Conservation (phyloP, 768 basidiomycete species). For the Boletus huronensis region DNA sequence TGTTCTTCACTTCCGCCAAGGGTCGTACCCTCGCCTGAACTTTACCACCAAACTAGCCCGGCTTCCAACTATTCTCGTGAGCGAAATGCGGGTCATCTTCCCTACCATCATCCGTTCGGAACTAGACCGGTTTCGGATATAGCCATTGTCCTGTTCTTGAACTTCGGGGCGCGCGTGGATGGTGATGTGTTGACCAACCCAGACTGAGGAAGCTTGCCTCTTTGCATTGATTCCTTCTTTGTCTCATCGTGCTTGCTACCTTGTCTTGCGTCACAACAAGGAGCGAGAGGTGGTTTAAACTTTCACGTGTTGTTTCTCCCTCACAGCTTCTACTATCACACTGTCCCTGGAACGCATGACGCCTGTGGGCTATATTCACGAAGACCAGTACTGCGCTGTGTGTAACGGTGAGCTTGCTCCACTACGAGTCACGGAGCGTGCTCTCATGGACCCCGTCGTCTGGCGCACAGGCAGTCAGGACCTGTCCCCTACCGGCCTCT, state of each 20-base stretch:
- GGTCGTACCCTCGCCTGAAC: conserved; percentile 11
- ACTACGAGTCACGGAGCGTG: neutral
- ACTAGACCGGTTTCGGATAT: conserved; percentile 38
- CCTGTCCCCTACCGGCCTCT: neutral
- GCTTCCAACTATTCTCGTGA: conserved; percentile 11
- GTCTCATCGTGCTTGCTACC: conserved; percentile 28
- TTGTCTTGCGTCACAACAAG: conserved; percentile 39
- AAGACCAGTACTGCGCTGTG: conserved; percentile 8
- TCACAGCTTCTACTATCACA: neutral
- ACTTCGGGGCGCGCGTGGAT: conserved; percentile 16
- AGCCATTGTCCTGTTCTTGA: conserved; percentile 29
- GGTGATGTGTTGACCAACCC: conserved; percentile 8
- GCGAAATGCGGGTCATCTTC: conserved; percentile 17
- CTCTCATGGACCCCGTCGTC: conserved; percentile 8
- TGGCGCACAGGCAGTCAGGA: conserved; percentile 12
- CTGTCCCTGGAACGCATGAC: conserved; percentile 8
- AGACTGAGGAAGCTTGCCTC: conserved; percentile 7
- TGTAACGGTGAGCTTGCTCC: conserved; percentile 15
- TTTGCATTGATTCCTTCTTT: conserved; percentile 13
- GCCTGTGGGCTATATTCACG: conserved; percentile 11
- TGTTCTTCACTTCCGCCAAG: conserved; percentile 14
- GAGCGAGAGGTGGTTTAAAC: conserved; percentile 14
- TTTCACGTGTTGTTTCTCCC: neutral
- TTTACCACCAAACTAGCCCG: conserved; percentile 1
- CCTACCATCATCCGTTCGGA: conserved; percentile 19